Evolutionary conservation across 495 filamentous ascomycete species (phyloP).

Genomic region (Peziza echinospora): DNA sequence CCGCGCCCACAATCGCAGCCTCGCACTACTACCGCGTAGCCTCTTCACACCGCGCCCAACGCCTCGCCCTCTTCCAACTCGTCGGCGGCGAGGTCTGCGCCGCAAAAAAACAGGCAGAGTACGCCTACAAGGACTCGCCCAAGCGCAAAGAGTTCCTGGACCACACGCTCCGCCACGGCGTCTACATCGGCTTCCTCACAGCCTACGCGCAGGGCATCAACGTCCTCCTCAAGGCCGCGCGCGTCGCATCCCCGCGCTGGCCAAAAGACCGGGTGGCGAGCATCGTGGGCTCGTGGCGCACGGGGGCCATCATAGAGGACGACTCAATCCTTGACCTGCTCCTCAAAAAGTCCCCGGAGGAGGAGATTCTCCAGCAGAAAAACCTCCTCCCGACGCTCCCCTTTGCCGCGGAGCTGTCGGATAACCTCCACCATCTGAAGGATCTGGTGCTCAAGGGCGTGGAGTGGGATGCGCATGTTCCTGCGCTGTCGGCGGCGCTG

Average conservation of each 20-base stretch:
- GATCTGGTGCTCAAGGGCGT: slow-evolving; percentile 34
- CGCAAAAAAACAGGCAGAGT: no score
- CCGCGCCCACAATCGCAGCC: slow-evolving; percentile 39
- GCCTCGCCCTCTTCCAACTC: slow-evolving; percentile 23
- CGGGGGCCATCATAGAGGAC: no score
- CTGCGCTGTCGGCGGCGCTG: slow-evolving; percentile 38
- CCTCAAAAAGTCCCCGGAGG: no score
- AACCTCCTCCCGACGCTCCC: slow-evolving; percentile 28
- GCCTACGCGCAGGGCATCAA: slow-evolving; percentile 47
- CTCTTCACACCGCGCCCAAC: slow-evolving; percentile 37
- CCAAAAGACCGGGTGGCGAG: no score
- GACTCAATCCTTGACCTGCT: no score
- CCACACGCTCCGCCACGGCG: slow-evolving; percentile 30
- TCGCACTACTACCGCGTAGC: slow-evolving; percentile 46
- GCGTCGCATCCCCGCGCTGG: no score
- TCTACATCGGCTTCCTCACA: slow-evolving; percentile 40
- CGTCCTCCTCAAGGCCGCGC: slow-evolving; percentile 40
- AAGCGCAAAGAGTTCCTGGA: slow-evolving; percentile 24
- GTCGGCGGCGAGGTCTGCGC: no score
- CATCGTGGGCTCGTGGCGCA: no score
- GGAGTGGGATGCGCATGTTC: slow-evolving; percentile 41
- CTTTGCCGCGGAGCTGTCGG: slow-evolving; percentile 34
- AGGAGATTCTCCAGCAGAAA: slow-evolving; percentile 9
- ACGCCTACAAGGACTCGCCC: no score
- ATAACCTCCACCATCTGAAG: slow-evolving; percentile 31